Evolutionary conservation across 306 rosid genomes (phyloP).

Genomic region (Pyrus betulifolia): DNA sequence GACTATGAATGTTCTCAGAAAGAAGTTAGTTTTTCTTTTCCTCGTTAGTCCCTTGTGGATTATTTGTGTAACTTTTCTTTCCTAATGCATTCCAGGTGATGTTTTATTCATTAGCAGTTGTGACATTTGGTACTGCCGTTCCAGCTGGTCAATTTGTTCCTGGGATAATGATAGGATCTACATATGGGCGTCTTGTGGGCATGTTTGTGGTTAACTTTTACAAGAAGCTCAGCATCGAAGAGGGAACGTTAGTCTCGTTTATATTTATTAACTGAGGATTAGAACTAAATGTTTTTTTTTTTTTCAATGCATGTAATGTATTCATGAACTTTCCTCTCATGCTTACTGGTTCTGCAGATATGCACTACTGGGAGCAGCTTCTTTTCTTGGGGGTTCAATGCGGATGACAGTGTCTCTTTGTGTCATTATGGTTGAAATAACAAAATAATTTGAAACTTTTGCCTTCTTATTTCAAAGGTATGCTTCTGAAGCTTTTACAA

Average conservation of each 20-base stretch:
- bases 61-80: slow-evolving; percentile 7
- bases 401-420: slow-evolving; percentile 92
- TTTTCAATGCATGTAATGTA: not conserved
- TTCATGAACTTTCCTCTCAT: not conserved
- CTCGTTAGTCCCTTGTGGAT: slow-evolving; percentile 2
- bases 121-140: slow-evolving; percentile 92
- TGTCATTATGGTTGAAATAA: slow-evolving; percentile 97
- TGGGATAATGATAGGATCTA: slow-evolving; percentile 94
- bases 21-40: no score
- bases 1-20: not conserved
- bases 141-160: slow-evolving; percentile 99
- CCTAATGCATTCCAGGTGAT: slow-evolving; percentile 58
- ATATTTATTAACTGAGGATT: not conserved
- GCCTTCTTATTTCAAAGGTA: slow-evolving; percentile 98
- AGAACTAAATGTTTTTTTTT: not conserved
- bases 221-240: slow-evolving; percentile 87
- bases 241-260: slow-evolving; percentile 77
- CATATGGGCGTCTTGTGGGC: slow-evolving; percentile 96
- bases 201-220: slow-evolving; percentile 81
- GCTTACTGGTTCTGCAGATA: slow-evolving; percentile 54
- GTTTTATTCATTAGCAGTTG: slow-evolving; percentile 87
- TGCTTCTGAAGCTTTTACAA: slow-evolving; percentile 3
- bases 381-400: slow-evolving; percentile 99
- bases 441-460: slow-evolving; percentile 81
- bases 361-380: slow-evolving; percentile 96